phyloP scores from a whole-genome alignment of 352 stramenopile genomes.

The Globisporangium uncinulatum region DNA sequence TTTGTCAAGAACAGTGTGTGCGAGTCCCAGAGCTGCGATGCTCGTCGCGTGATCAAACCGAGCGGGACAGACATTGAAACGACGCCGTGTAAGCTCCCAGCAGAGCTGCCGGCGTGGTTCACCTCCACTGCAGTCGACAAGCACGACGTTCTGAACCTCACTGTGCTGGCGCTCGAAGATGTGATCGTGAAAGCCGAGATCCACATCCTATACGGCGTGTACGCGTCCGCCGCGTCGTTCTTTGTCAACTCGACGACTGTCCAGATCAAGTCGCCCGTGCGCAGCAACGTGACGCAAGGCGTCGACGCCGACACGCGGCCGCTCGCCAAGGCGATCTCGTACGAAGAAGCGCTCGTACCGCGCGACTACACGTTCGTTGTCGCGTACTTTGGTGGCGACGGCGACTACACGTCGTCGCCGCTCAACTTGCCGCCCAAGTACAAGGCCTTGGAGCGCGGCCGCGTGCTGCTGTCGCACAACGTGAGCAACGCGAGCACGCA shows the following conservation, averaged over 20 bases:
- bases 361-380: slow-evolving; percentile 91
- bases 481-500: slow-evolving; percentile 63
- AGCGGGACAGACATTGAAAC: slow-evolving; percentile 76
- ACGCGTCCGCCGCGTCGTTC: slow-evolving; percentile 72
- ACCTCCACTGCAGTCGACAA: slow-evolving; percentile 87
- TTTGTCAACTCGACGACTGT: slow-evolving; percentile 92
- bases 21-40: slow-evolving; percentile 81
- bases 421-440: slow-evolving; percentile 95
- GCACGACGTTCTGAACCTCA: slow-evolving; percentile 92
- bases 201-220: slow-evolving; percentile 94
- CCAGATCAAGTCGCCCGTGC: slow-evolving; percentile 62
- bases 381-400: slow-evolving; percentile 65
- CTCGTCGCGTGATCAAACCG: slow-evolving; percentile 40
- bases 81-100: slow-evolving; percentile 87
- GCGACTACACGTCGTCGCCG: slow-evolving; percentile 67
- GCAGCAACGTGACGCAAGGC: slow-evolving; percentile 72
- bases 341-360: slow-evolving; percentile 64
- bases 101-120: slow-evolving; percentile 92
- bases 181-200: slow-evolving; percentile 94
- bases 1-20: slow-evolving; percentile 93
- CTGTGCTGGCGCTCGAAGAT: slow-evolving; percentile 93
- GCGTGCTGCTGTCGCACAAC: slow-evolving; percentile 93
- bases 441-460: slow-evolving; percentile 87
- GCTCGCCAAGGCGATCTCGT: slow-evolving; percentile 82
- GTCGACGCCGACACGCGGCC: slow-evolving; percentile 50